Evolutionary conservation across 192 early-diverging fungal genomes (phyloP).

Genomic region (Backusella luteola): DNA sequence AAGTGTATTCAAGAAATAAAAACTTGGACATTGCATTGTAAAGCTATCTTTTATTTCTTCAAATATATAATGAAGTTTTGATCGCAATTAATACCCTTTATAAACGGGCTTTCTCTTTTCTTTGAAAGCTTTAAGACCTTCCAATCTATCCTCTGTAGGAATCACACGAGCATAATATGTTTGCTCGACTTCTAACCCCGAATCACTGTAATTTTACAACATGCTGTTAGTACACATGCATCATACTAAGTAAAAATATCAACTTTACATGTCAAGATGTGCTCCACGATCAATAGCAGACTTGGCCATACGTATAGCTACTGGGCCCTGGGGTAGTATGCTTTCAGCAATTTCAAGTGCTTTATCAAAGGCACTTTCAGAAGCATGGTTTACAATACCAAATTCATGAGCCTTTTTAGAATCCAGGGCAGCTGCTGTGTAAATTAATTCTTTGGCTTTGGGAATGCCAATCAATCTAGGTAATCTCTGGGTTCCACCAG

Average conservation of each 20-base stretch:
- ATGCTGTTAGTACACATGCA: neutral
- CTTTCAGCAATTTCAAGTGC: constrained; percentile 76
- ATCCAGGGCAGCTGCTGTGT: constrained; percentile 73
- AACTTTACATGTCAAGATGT: constrained; percentile 68
- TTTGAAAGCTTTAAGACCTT: constrained; percentile 64
- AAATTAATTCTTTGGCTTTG: constrained; percentile 93
- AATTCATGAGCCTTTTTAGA: constrained; percentile 58
- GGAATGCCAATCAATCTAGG: constrained; percentile 83
- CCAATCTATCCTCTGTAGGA: constrained; percentile 90
- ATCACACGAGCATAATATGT: constrained; percentile 94
- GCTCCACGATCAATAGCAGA: constrained; percentile 80
- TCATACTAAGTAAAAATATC: neutral
- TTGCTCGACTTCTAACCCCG: constrained; percentile 91
- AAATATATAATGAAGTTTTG: neutral
- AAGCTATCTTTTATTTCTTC: no score
- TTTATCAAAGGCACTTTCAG: constrained; percentile 65
- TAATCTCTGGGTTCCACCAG: constrained; percentile 93
- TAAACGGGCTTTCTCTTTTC: constrained; percentile 37
- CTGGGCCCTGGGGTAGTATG: constrained; percentile 80
- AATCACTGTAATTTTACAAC: constrained; percentile 43
- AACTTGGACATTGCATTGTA: no score
- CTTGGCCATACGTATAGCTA: constrained; percentile 92
- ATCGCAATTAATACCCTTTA: constrained; percentile 24
- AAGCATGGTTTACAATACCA: constrained; percentile 82
- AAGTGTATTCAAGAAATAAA: no score